phyloP scores from a whole-genome alignment of 495 filamentous ascomycete species.

The Rhypophila decipiens region DNA sequence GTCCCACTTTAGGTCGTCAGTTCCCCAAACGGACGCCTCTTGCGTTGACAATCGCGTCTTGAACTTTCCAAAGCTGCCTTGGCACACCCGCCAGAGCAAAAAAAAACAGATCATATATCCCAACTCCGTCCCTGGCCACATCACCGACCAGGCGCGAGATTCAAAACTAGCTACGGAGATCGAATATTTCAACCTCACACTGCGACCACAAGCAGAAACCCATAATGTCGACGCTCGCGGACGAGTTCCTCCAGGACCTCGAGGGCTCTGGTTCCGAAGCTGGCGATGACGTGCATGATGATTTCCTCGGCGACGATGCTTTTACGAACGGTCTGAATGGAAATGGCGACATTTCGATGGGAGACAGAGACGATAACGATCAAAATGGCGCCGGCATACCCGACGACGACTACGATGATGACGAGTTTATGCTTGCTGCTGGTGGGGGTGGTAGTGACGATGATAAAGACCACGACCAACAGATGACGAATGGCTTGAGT shows the following conservation, averaged over 20 bases:
- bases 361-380: constrained; percentile 40
- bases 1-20: too few relatives aligned
- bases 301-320: constrained; percentile 31
- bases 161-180: too few relatives aligned
- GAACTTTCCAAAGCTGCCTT: too few relatives aligned
- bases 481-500: too few relatives aligned
- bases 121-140: too few relatives aligned
- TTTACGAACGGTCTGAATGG: constrained; percentile 9
- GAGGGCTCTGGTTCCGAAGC: constrained; percentile 64
- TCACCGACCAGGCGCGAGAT: too few relatives aligned
- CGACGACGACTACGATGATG: constrained; percentile 42
- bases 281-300: constrained; percentile 47
- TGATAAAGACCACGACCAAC: constrained; percentile 62
- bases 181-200: too few relatives aligned
- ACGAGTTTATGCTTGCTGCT: constrained; percentile 50
- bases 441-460: constrained; percentile 36
- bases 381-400: constrained; percentile 25
- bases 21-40: too few relatives aligned
- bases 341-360: constrained; percentile 22
- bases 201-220: background rate
- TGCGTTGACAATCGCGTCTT: too few relatives aligned
- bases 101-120: too few relatives aligned
- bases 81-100: too few relatives aligned
- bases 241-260: constrained; percentile 85
- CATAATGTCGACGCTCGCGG: constrained; percentile 70